phyloP scores from a whole-genome alignment of 1,284 basidiomycete genomes.

The Stereum hirsutum region DNA sequence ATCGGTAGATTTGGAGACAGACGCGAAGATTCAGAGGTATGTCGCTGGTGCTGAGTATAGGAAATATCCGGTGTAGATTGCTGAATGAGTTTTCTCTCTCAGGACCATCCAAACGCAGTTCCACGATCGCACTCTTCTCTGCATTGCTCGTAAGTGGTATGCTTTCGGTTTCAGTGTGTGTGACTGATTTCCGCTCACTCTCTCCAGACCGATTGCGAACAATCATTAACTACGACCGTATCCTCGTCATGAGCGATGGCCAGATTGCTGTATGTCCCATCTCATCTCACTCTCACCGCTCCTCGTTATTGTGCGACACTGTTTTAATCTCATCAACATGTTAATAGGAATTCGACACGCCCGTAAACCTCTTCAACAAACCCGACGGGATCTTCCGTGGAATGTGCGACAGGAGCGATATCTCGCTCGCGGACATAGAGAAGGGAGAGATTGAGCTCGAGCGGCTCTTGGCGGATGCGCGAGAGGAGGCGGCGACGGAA shows the following conservation, averaged over 20 bases:
- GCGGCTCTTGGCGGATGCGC: not conserved
- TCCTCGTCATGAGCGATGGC: not conserved
- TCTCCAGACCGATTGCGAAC: not conserved
- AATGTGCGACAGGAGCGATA: not conserved
- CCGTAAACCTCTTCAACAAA: not conserved
- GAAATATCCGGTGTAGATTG: too few species aligned
- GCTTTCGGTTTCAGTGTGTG: not conserved
- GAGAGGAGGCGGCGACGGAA: too few species aligned
- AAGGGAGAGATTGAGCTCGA: not conserved
- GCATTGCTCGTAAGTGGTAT: slow-evolving; percentile 57
- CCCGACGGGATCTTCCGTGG: not conserved
- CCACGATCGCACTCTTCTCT: slow-evolving; percentile 68
- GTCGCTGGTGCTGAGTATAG: too few species aligned
- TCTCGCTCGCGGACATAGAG: not conserved
- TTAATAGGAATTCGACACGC: not conserved
- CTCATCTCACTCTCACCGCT: too few species aligned
- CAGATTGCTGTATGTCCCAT: not conserved
- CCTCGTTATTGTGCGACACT: not conserved
- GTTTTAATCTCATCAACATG: not conserved
- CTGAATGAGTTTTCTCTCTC: too few species aligned
- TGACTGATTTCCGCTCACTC: not conserved
- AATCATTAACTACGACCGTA: not conserved
- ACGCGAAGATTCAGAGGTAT: slow-evolving; percentile 78
- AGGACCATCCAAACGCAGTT: slow-evolving; percentile 81
- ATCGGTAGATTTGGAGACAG: slow-evolving; percentile 77